Percentiles rank a stretch among this genome's conserved stretches.
These are phyloP conservation scores for Dactylonectria macrodidyma DNA, from an alignment of 2,329 filamentous ascomycete species.

Conservation along the genomic window DNA sequence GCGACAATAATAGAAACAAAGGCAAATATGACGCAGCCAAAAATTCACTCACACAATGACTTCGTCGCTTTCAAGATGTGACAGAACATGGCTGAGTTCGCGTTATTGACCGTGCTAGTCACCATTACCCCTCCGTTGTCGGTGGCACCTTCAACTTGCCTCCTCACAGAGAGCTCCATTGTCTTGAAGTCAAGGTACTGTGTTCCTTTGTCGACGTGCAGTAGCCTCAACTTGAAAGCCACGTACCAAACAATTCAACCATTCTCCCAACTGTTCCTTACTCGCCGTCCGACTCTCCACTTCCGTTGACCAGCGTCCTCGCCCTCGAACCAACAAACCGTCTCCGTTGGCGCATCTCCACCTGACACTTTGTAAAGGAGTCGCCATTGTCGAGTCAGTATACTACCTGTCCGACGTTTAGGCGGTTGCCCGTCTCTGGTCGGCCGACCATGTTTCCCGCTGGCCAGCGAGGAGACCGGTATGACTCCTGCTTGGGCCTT, in stretches of 20 bases:
- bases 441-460: background rate
- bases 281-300: conserved; percentile 18
- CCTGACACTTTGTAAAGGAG: background rate
- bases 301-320: conserved; percentile 29
- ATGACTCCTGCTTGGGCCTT: conserved; percentile 11
- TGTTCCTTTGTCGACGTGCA: conserved; percentile 12
- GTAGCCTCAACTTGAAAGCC: conserved; percentile 8
- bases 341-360: conserved; percentile 1
- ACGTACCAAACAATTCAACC: conserved; percentile 3
- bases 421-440: background rate
- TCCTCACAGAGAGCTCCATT: conserved; percentile 7
- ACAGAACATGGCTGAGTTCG: background rate
- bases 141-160: conserved; percentile 17
- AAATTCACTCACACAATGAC: background rate
- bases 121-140: conserved; percentile 20
- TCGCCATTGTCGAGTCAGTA: conserved; percentile 1
- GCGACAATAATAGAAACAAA: conserved; percentile 32
- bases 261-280: background rate
- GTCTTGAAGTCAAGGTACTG: background rate
- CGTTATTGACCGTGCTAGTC: background rate
- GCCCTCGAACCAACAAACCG: background rate
- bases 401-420: background rate
- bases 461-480: background rate
- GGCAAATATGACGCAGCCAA: conserved; percentile 14
- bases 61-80: conserved; percentile 8